Base-by-base conservation (phyloP, 2,329 filamentous ascomycete genomes). In the Fusarium coffeatum region DNA sequence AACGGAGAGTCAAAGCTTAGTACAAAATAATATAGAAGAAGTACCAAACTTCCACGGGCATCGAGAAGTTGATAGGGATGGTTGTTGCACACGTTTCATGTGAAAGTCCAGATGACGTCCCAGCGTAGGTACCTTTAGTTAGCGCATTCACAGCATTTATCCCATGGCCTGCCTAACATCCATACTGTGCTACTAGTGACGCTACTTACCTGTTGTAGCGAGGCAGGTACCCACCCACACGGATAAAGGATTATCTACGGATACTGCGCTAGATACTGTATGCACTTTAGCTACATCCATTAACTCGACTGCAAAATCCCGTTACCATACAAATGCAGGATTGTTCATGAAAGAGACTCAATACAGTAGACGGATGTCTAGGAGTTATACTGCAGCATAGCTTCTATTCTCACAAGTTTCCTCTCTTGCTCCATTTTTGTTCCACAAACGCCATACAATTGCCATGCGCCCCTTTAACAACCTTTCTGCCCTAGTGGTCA, bases 61-160 rank as follows among this genome's bases (percentile, higher is more conserved):
- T 57, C 11, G 12, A 22, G 25, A 27, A 47, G 27, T 32, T 22
- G 37, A 42, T 37, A 43, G 9, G 37, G 30, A 28, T 30, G 23
- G 37, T 53, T 34, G 47, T 56, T 30, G 30, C 20, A 48, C 27
- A 55, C 40, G 55, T 62, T 66, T 57, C 56, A 73, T 73, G 65
- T 73, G 71, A 72, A 60, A 70, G 58, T 51, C 25, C 53, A 55
- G 37, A 68, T 72, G 69, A 70, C 69, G 69, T 72, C 42, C 41
- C 57, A 58, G 22, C 23, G 49, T 23, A 41, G 46, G 28, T 49
- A 49, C 10, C 28, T 16, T 23, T 50, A 50, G 48, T 37, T 37
- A 37, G 34, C 34, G 34, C 34, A n/a, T 37, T 37, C 34, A 11
- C 34, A 37, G 34, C 34, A 37, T 37, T 37, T n/a, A 37, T 37